phyloP scores from a whole-genome alignment of 139 green algal genomes.

The Penium margaritaceum region DNA sequence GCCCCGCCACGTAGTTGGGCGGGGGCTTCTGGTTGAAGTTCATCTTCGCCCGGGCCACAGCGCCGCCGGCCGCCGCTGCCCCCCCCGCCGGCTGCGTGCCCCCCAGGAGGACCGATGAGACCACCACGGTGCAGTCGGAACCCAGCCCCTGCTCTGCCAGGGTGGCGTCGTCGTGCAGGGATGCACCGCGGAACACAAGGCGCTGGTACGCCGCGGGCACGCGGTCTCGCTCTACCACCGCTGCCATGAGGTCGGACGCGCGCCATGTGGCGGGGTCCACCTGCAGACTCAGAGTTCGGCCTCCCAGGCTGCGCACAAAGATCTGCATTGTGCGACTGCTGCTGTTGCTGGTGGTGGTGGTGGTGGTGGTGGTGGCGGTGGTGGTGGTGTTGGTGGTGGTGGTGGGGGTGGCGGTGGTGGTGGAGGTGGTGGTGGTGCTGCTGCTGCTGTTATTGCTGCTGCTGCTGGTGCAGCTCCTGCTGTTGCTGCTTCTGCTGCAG shows the following conservation, averaged over 20 bases:
- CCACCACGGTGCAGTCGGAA: neutral
- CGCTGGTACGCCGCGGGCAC: too few species aligned
- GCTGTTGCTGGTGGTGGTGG: neutral
- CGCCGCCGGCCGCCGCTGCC: too few species aligned
- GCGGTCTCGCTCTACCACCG: too few species aligned
- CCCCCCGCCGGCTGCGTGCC: slow-evolving; percentile 5
- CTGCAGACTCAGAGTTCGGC: neutral
- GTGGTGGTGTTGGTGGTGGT: neutral
- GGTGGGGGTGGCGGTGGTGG: neutral
- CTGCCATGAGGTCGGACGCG: neutral
- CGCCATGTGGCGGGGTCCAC: neutral
- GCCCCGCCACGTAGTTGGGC: slow-evolving; percentile 80
- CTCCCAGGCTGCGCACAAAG: neutral
- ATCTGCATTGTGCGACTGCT: neutral
- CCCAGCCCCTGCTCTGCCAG: slow-evolving; percentile 1
- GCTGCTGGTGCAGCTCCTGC: slow-evolving; percentile 46
- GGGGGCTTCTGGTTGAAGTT: slow-evolving; percentile 53
- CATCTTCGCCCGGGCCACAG: neutral
- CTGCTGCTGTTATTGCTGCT: neutral
- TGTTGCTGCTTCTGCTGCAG: slow-evolving; percentile 53
- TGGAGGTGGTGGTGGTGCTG: neutral
- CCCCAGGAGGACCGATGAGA: neutral
- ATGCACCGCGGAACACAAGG: too few species aligned
- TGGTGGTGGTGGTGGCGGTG: neutral
- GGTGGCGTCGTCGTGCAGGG: too few species aligned